A percentile compares a stretch with the other conserved stretches of the same genome.
These are phyloP conservation scores for Dothistroma septosporum DNA, from an alignment of 2,329 filamentous ascomycete genomes.

Conservation along the genomic window DNA sequence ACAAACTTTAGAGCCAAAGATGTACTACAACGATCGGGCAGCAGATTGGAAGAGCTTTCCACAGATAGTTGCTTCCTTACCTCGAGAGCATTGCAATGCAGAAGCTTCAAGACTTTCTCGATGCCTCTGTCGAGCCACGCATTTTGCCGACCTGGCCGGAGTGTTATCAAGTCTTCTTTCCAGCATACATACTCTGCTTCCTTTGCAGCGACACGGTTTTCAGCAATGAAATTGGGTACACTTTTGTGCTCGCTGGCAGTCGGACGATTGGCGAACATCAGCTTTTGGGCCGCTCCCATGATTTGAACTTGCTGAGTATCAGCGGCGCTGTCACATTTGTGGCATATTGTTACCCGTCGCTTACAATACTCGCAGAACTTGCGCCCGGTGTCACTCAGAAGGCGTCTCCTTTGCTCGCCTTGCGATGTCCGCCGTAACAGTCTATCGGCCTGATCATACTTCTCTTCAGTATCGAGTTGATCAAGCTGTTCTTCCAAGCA, in stretches of 20 bases:
- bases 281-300: background rate
- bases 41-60: too few relatives aligned
- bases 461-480: background rate
- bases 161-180: slow-evolving; percentile 41
- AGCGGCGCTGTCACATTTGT: background rate
- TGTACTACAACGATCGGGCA: too few relatives aligned
- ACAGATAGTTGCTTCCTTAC: too few relatives aligned
- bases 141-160: slow-evolving; percentile 38
- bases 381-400: background rate
- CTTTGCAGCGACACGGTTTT: slow-evolving; percentile 20
- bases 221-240: background rate
- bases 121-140: slow-evolving; percentile 39
- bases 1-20: too few relatives aligned
- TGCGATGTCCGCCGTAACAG: background rate
- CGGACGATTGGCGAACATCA: background rate
- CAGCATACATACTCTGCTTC: slow-evolving; percentile 35
- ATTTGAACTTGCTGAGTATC: background rate
- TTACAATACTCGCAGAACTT: slow-evolving; percentile 7
- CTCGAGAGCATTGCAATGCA: slow-evolving; percentile 23
- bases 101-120: slow-evolving; percentile 27
- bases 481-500: slow-evolving; percentile 23
- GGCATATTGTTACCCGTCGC: background rate
- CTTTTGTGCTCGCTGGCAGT: background rate
- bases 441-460: background rate
- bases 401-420: background rate